A percentile compares a stretch with the other conserved stretches of the same genome.
These are phyloP conservation scores for Puccinia horiana DNA, from an alignment of 1,284 basidiomycete genomes.

Conservation along the genomic window DNA sequence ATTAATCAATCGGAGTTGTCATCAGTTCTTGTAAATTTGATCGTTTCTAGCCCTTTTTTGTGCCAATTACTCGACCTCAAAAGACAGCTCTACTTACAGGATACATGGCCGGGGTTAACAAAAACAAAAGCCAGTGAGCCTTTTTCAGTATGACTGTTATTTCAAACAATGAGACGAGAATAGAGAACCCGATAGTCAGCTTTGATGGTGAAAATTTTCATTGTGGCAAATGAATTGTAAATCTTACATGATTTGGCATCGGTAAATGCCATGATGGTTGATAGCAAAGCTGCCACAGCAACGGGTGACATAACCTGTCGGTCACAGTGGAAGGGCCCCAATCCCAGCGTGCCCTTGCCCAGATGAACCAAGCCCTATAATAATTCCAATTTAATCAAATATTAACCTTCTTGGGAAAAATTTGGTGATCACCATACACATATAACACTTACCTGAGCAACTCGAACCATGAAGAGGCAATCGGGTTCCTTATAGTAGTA, in stretches of 20 bases:
- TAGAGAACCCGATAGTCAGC: background rate
- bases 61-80: background rate
- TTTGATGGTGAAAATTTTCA: background rate
- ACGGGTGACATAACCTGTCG: conserved; percentile 84
- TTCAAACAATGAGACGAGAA: background rate
- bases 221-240: background rate
- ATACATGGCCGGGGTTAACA: conserved; percentile 92
- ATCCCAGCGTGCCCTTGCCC: conserved; percentile 98
- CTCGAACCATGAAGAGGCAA: conserved; percentile 92
- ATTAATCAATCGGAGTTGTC: background rate
- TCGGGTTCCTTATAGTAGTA: conserved; percentile 98
- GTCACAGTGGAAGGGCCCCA: conserved; percentile 96
- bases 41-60: background rate
- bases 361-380: conserved; percentile 81
- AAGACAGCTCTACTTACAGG: conserved; percentile 61
- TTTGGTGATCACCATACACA: background rate
- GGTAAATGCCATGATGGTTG: conserved; percentile 86
- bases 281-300: conserved; percentile 86
- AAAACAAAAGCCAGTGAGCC: conserved; percentile 98
- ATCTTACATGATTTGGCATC: conserved; percentile 86
- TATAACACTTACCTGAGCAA: conserved; percentile 68
- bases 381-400: background rate
- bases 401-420: background rate
- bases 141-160: conserved; percentile 80
- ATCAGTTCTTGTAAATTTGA: background rate